phyloP scores from a whole-genome alignment of 2,329 filamentous ascomycete genomes.

The Colletotrichum kahawae region DNA sequence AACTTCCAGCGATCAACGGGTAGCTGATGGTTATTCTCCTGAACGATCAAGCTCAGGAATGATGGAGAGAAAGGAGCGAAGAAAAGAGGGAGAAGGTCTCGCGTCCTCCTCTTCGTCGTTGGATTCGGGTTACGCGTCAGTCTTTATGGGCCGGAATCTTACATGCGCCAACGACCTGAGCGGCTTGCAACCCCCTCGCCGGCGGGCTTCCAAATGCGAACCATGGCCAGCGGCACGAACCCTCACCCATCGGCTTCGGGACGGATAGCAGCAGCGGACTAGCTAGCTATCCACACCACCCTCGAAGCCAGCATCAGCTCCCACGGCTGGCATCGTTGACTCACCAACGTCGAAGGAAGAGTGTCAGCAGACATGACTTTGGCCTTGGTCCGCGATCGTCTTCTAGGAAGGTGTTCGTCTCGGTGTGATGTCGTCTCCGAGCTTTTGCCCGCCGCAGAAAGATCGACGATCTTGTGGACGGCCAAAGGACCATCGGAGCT shows the following conservation, averaged over 20 bases:
- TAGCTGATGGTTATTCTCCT: neutral
- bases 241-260: neutral
- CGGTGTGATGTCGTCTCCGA: neutral
- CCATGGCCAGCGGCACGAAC: neutral
- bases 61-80: neutral
- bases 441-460: neutral
- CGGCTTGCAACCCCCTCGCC: neutral
- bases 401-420: neutral
- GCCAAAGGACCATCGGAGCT: neutral
- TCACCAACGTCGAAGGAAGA: neutral
- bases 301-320: neutral
- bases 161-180: neutral
- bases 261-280: neutral
- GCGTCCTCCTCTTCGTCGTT: neutral
- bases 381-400: neutral
- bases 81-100: neutral
- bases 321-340: neutral
- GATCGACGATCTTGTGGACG: neutral
- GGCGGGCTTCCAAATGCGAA: neutral
- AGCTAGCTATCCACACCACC: constrained; percentile 2
- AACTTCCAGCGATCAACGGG: neutral
- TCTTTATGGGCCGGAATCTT: constrained; percentile 1
- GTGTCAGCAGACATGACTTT: neutral
- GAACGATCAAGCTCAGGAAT: neutral
- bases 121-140: neutral